Percentiles rank a stretch among this genome's conserved stretches.
Evolutionary conservation across 106 monocot genomes (phyloP).

Genomic region (Dendrobium chrysotoxum): DNA sequence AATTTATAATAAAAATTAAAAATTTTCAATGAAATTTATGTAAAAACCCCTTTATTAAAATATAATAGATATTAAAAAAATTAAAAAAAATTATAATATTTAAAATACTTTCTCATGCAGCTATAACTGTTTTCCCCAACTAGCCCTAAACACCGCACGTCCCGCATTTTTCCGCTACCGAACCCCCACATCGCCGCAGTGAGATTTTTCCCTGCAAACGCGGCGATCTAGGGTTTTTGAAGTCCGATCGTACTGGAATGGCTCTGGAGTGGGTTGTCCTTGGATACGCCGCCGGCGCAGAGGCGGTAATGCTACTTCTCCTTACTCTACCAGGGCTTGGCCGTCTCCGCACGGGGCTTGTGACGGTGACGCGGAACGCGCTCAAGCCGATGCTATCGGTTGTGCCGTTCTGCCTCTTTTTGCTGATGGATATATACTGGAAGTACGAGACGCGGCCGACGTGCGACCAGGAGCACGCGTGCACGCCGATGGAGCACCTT

Average conservation of each 20-base stretch:
- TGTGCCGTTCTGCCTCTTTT: conserved; percentile 70
- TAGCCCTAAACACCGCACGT: too few species aligned
- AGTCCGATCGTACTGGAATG: conserved; percentile 18
- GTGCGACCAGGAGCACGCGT: conserved; percentile 46
- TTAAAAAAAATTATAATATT: too few species aligned
- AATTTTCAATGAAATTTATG: too few species aligned
- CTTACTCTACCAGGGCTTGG: conserved; percentile 61
- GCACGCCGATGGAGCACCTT: conserved; percentile 60
- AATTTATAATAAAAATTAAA: too few species aligned
- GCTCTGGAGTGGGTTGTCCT: conserved; percentile 79
- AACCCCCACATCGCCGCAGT: not conserved
- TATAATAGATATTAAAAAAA: too few species aligned
- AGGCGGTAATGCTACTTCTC: conserved; percentile 67
- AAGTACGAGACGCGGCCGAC: conserved; percentile 64
- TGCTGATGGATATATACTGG: conserved; percentile 71
- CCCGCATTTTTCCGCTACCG: not conserved
- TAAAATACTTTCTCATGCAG: too few species aligned
- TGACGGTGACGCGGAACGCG: conserved; percentile 36
- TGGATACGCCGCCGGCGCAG: conserved; percentile 61
- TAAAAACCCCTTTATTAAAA: too few species aligned
- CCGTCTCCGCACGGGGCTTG: conserved; percentile 43
- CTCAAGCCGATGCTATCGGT: conserved; percentile 63
- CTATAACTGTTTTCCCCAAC: too few species aligned
- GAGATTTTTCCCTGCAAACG: not conserved
- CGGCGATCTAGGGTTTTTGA: not conserved